Evolutionary conservation across 352 stramenopile species (phyloP), one percentile per base, ranked within the genome.

Genomic region (Globisporangium nagaii): DNA sequence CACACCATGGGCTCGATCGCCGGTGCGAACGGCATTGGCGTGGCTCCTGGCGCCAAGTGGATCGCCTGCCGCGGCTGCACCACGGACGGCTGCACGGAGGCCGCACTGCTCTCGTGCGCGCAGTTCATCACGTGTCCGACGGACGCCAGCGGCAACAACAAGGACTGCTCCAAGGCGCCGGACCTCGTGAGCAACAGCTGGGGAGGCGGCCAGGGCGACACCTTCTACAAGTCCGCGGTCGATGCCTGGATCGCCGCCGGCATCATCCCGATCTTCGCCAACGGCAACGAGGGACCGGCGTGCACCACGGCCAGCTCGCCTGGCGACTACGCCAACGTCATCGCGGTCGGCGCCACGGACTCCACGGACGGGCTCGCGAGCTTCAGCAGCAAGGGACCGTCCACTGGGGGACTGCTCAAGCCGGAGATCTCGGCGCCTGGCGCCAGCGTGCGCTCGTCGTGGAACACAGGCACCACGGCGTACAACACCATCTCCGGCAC

Each of bases 101-200:
- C 48, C 0, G 49, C n/a, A 3, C 34, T 75, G 11, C 41, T 78
- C 9, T 28, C 32, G 25, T 68, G 60, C 24, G 31, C 51, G 10
- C 63, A 78, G 48, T 78, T 67, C 42, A 77, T 77, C 42, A 56
- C 62, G 12, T 78, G 66, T 28, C 69, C 69, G 2, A 74, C 65
- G 5, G 43, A 68, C 34, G 8, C 53, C 7, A 48, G 32, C 1
- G 69, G 66, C 22, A 60, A 27, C 2, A 32, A 42, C 53, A 58
- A 61, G 42, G 56, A 72, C 42, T 77, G 68, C 46, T 62, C 68
- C 24, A 62, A 72, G 55, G 62, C 59, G 1, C 67, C 67, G 7
- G 20, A 67, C 6, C n/a, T 75, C 9, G 61, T 75, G 10, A 75
- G 48, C 53, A 72, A 75, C 58, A 66, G 46, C 39, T 75, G 67